Evolutionary conservation across 352 stramenopile genomes (phyloP), one percentile per base, ranked within the genome.

Genomic region (Globisporangium spinosum): DNA sequence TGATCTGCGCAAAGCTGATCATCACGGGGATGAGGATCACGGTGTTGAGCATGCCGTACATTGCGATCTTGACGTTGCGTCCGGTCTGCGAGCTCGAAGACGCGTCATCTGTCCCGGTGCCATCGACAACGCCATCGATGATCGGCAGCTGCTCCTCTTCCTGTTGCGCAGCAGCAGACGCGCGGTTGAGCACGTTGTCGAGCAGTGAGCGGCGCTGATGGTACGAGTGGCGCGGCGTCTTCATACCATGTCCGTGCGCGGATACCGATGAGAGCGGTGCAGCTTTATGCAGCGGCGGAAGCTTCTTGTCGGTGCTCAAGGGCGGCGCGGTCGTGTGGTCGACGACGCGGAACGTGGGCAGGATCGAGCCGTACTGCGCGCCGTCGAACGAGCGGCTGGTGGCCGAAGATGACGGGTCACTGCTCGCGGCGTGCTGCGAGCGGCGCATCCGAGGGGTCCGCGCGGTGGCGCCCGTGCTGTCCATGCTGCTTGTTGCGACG

Each of bases 1-100:
- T 98, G 70, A 99, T 98, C 55, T 98, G 91, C 43, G 95, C 89
- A 73, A 98, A 99, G 65, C 95, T 82, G 76, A 89, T 89, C 80
- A 89, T 89, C 53, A 95, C 84, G 6, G 96, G 95, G 40, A 98
- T 87, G 57, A 94, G 85, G 71, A 98, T 98, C 53, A 98, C 92
- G 7, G 95, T 95, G 77, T 98, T 98, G 67, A 98, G 87, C 45
- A 96, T 70, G n/a, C 90, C 90, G 62, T 97, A 97, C 22, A 97
- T 70, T 3, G 74, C 84, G 64, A 94, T 81, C 70, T 90, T 89
- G 72, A 89, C 67, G 58, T 27, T 23, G 58, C 45, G 80, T 27
- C 55, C 80, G 65, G 40, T 58, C 62, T 8, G 67, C 55, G 69
- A 45, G n/a, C 47, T 43, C 49, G 32, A 13, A 51, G 45, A 7